Evolutionary conservation across 2,329 filamentous ascomycete species (phyloP).

Genomic region (Byssoonygena ceratinophila): DNA sequence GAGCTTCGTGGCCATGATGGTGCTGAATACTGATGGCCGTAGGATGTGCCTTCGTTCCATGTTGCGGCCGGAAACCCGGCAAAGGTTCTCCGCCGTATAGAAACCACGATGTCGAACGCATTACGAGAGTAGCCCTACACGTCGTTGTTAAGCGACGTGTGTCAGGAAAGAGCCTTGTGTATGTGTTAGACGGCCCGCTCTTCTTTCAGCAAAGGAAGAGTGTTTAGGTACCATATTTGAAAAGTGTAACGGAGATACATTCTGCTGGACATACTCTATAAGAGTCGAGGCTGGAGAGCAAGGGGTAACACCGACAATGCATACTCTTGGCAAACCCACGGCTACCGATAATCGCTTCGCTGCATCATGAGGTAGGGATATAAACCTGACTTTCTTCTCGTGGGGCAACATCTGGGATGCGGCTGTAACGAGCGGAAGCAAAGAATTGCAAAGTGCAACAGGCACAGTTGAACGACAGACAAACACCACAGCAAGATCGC

Average conservation of each 20-base stretch:
- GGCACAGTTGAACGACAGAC: slow-evolving; percentile 17
- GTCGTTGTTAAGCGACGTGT: not conserved
- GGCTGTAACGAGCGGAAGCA: slow-evolving; percentile 20
- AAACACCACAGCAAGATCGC: slow-evolving; percentile 19
- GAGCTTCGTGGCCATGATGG: not conserved
- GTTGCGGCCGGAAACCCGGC: slow-evolving; percentile 35
- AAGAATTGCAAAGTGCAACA: slow-evolving; percentile 18
- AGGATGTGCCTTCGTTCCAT: slow-evolving; percentile 37
- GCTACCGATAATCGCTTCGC: slow-evolving; percentile 4
- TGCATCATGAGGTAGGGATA: slow-evolving; percentile 23
- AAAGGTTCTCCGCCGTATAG: slow-evolving; percentile 31
- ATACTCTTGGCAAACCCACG: slow-evolving; percentile 6
- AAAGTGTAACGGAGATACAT: not conserved
- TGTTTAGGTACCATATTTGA: not conserved
- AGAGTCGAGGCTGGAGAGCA: slow-evolving; percentile 6
- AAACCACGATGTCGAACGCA: slow-evolving; percentile 26
- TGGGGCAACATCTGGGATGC: slow-evolving; percentile 15
- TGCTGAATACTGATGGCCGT: not conserved
- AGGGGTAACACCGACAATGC: slow-evolving; percentile 7
- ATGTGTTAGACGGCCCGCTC: not conserved
- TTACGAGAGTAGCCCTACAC: slow-evolving; percentile 1
- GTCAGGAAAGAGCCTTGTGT: not conserved
- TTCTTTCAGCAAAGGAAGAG: not conserved
- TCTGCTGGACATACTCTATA: slow-evolving; percentile 12
- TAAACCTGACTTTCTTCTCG: slow-evolving; percentile 22